Evolutionary conservation across 2,329 filamentous ascomycete genomes (phyloP), one percentile per base, ranked within the genome.

Genomic region (Colletotrichum tropicale): DNA sequence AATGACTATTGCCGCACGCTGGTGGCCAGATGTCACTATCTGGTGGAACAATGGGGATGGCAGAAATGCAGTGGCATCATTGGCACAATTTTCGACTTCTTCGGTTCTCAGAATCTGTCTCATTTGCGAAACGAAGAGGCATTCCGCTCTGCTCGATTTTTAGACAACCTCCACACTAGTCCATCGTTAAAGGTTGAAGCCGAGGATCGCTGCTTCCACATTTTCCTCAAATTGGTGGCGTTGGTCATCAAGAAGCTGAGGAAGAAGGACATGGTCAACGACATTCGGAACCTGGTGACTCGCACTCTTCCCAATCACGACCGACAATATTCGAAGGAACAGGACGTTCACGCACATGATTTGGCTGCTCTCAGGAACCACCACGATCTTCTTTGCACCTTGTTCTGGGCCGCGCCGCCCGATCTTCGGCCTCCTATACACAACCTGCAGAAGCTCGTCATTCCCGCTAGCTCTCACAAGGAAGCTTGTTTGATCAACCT

Each of bases 11-110:
- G 90, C 75, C 88, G 90, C 21, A 89, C 90, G 8, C 81, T 93
- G 6, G 84, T 93, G 36, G 87, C 87, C 21, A 89, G 93, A 34
- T 94, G 92, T 76, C 89, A 93, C 79, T 90, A 90, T 80, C 86
- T 94, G 12, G 89, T 93, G 62, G 85, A 89, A 73, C 89, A 92
- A 81, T 94, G 93, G 93, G 91, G 91, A 6, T 94, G 93, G 93
- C 86, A 86, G 48, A 90, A 86, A 76, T 91, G 89, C 78, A 89
- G 88, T 62, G 84, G 87, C 13, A 87, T 93, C 16, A 85, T 93
- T 36, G 91, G 92, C 2, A 86, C 88, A 3, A 88, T 94, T 4
- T 94, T 94, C 77, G 92, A 94, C 81, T 94, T 93, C 80, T 94
- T 94, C 78, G 92, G 91, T 12, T 89, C 89, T 3, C 90, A 92